Evolutionary conservation across 192 early-diverging fungal species (phyloP).

Genomic region (Backusella tarrabulga): DNA sequence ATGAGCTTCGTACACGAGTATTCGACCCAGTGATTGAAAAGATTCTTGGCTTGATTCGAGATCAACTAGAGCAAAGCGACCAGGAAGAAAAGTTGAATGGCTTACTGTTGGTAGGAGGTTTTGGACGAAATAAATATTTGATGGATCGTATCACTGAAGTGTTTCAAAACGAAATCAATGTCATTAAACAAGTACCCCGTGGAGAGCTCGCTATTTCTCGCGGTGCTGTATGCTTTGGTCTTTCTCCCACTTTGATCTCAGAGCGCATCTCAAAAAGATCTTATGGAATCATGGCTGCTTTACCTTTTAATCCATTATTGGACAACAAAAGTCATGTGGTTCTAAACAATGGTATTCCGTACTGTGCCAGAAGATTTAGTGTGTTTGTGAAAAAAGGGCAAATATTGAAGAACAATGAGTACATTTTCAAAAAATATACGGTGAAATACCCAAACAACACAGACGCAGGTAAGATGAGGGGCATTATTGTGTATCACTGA

Average conservation of each 20-base stretch:
- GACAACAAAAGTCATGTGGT: constrained; percentile 40
- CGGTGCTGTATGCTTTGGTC: constrained; percentile 45
- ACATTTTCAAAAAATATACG: constrained; percentile 17
- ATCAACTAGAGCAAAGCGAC: constrained; percentile 39
- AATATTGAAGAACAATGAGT: constrained; percentile 42
- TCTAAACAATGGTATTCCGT: constrained; percentile 44
- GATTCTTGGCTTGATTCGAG: constrained; percentile 39
- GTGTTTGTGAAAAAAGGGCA: constrained; percentile 26
- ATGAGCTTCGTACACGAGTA: constrained; percentile 38
- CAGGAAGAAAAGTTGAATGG: constrained; percentile 28
- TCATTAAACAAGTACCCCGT: constrained; percentile 39
- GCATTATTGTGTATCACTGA: background rate
- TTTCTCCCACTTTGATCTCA: constrained; percentile 34
- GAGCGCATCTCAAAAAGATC: constrained; percentile 36
- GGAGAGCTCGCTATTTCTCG: constrained; percentile 47
- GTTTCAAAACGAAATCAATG: constrained; percentile 35
- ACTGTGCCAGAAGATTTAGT: constrained; percentile 33
- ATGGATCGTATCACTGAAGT: constrained; percentile 33
- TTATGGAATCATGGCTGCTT: constrained; percentile 42
- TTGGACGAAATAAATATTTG: constrained; percentile 48
- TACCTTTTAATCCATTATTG: constrained; percentile 42
- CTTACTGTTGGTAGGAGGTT: constrained; percentile 55
- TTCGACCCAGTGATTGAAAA: constrained; percentile 45
- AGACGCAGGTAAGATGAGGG: background rate
- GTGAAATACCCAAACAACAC: constrained; percentile 1